Evolutionary conservation across 768 basidiomycete species (phyloP).

Genomic region (Kwoniella botswanensis): DNA sequence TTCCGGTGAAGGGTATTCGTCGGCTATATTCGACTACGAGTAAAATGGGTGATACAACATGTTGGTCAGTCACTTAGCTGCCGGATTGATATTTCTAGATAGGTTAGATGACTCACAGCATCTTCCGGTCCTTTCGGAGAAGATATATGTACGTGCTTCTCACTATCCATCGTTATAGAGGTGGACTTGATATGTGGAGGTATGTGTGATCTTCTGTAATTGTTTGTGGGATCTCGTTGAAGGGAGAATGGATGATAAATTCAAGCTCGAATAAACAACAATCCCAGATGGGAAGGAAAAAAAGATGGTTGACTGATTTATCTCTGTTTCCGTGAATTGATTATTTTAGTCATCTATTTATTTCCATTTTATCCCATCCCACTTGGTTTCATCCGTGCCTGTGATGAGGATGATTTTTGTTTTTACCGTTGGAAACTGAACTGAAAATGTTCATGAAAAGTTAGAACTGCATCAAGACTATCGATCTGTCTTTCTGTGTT

Average conservation of each 20-base stretch:
- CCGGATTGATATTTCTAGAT: neutral
- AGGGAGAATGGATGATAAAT: slow-evolving; percentile 18
- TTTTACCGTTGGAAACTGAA: slow-evolving; percentile 17
- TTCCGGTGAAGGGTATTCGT: slow-evolving; percentile 47
- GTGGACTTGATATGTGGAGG: slow-evolving; percentile 35
- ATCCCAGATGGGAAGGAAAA: neutral
- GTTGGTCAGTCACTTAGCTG: neutral
- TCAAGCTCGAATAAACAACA: slow-evolving; percentile 15
- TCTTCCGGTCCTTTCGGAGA: slow-evolving; percentile 36
- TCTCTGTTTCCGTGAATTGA: neutral
- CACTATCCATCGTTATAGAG: slow-evolving; percentile 16
- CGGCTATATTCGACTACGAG: slow-evolving; percentile 37
- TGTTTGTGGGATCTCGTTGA: neutral
- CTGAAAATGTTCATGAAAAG: neutral
- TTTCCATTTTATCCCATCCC: slow-evolving; percentile 20
- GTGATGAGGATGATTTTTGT: neutral
- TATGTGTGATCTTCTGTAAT: neutral
- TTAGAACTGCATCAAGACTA: neutral
- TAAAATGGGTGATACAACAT: neutral
- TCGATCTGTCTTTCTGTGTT: neutral
- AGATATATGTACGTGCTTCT: slow-evolving; percentile 19
- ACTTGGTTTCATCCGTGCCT: slow-evolving; percentile 7
- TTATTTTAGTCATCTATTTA: slow-evolving; percentile 3
- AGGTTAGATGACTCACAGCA: slow-evolving; percentile 24
- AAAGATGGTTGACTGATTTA: slow-evolving; percentile 17